phyloP scores from a whole-genome alignment of 768 basidiomycete species.

The Cystofilobasidium macerans region DNA sequence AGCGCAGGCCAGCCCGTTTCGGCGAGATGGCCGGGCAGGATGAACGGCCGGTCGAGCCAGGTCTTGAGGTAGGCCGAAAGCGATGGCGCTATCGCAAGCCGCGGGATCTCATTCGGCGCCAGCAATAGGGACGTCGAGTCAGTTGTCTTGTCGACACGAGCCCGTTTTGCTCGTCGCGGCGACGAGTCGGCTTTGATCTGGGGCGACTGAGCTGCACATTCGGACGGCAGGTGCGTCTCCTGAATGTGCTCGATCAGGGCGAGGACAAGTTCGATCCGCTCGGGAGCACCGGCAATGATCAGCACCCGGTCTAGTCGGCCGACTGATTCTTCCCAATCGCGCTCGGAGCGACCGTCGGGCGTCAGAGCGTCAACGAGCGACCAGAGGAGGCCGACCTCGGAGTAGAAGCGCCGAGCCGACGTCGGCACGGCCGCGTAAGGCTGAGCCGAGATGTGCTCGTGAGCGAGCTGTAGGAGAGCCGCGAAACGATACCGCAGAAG shows the following conservation, averaged over 20 bases:
- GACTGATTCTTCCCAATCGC: constrained; percentile 43
- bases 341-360: background rate
- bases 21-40: constrained; percentile 52
- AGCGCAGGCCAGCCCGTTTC: constrained; percentile 64
- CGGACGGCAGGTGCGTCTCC: constrained; percentile 29
- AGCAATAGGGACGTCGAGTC: constrained; percentile 28
- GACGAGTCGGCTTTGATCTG: background rate
- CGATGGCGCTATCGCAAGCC: constrained; percentile 48
- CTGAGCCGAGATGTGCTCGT: constrained; percentile 46
- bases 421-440: constrained; percentile 36
- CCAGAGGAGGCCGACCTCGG: constrained; percentile 57
- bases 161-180: background rate
- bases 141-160: background rate
- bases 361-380: constrained; percentile 27
- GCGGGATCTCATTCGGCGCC: constrained; percentile 40
- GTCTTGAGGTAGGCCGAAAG: constrained; percentile 47
- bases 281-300: constrained; percentile 69
- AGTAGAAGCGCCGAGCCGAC: constrained; percentile 61
- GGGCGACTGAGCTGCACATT: background rate
- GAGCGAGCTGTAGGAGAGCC: constrained; percentile 44
- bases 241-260: constrained; percentile 57
- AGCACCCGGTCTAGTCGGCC: constrained; percentile 63
- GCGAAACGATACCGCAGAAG: background rate
- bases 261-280: constrained; percentile 52
- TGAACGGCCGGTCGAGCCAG: constrained; percentile 53